Evolutionary conservation across 2,329 filamentous ascomycete species (phyloP).

Genomic region (Cadophora sp.): DNA sequence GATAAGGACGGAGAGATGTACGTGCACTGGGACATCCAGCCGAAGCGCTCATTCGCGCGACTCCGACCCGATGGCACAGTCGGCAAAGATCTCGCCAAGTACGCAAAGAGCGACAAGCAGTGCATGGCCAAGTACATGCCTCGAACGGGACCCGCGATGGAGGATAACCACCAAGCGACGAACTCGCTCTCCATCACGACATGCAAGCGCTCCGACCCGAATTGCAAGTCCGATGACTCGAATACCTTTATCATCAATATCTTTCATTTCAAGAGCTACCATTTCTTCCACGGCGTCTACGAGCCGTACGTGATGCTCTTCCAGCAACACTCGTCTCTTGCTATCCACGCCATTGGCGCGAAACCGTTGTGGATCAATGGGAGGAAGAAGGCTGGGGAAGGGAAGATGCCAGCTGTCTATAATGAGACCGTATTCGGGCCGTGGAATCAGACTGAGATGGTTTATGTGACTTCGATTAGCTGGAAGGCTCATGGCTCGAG

Average conservation of each 20-base stretch:
- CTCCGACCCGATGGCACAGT: constrained; percentile 53
- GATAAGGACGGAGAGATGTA: constrained; percentile 54
- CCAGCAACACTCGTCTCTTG: constrained; percentile 54
- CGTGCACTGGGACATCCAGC: constrained; percentile 59
- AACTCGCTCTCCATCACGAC: constrained; percentile 63
- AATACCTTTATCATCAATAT: constrained; percentile 63
- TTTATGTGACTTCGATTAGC: constrained; percentile 63
- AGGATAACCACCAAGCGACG: constrained; percentile 64
- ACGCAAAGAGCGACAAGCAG: constrained; percentile 48
- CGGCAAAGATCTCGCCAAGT: constrained; percentile 53
- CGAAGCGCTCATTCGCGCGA: constrained; percentile 56
- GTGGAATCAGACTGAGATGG: constrained; percentile 55
- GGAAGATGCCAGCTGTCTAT: constrained; percentile 25
- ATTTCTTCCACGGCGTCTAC: constrained; percentile 57
- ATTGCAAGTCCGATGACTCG: constrained; percentile 49
- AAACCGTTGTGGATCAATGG: constrained; percentile 64
- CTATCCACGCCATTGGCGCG: constrained; percentile 55
- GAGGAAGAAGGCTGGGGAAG: constrained; percentile 45
- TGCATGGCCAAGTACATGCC: constrained; percentile 58
- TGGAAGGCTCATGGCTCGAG: constrained; percentile 56
- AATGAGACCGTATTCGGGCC: not conserved
- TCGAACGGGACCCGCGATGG: constrained; percentile 43
- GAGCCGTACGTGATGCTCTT: constrained; percentile 63
- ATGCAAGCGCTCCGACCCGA: constrained; percentile 54
- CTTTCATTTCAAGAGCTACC: constrained; percentile 60